Evolutionary conservation across 169 alveolate species (phyloP), one percentile per base, ranked within the genome.

Genomic region (Plasmodium inui): DNA sequence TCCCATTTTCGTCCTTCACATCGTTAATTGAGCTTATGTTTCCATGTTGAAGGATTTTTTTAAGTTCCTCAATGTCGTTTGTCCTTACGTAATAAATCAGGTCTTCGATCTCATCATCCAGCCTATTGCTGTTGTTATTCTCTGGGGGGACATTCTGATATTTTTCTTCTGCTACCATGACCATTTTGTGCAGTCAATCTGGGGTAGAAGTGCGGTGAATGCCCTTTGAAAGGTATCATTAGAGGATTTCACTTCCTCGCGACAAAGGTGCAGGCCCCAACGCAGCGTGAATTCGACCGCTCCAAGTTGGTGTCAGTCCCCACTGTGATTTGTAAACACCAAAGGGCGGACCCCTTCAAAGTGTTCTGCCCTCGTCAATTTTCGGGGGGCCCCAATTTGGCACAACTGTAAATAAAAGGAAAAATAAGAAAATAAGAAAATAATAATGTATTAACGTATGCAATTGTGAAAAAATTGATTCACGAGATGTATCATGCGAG

Each of bases 1-100:
- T 96, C 17, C 93, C 89, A 80, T 95, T 92, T 32, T 85, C 92
- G 44, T 89, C 94, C 34, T 89, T 89, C 32, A 73, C 82, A 37
- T 89, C 26, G 73, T 96, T 94, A 41, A 78, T 79, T 12, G 91
- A 71, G 41, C 86, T 80, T 37, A 94, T 67, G 34, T 82, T 82
- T 30, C 84, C 92, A 28, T 80, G 89, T 71, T 89, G 26, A 37
- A 89, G 73, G n/a, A 89, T 78, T 2, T 57, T 89, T 5, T 89
- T 79, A 39, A 89, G 53, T 73, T 89, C 94, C 10, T 34, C 89
- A 57, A 89, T 79, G 12, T 89, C 94, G 41, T 34, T 22, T 41
- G 94, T 89, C 72, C 94, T 53, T 37, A 89, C 89, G 57, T 61
- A 89, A 50, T 89, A 89, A 79, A 89, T 78, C 57, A 89, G 73